Evolutionary conservation across 768 basidiomycete genomes (phyloP), one percentile per base, ranked within the genome.

Genomic region (Tubosaeta sp.): DNA sequence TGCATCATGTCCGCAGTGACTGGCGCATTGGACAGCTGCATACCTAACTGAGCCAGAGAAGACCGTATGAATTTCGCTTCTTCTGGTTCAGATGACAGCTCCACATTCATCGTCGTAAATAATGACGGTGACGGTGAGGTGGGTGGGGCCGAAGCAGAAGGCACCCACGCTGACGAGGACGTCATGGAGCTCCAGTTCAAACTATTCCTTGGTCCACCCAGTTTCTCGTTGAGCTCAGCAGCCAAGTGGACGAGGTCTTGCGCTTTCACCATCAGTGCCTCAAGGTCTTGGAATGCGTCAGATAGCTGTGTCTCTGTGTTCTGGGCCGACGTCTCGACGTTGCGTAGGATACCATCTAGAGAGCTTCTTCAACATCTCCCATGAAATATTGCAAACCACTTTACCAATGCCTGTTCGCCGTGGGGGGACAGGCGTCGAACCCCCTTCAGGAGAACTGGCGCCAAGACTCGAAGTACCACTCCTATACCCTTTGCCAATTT

Each of bases 221-320:
- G 75, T 55, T 82, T 88, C 50, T 89, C 82, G 61, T 91, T 94
- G 54, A 98, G 79, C 32, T 94, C 87, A 46, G 84, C 86, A 3
- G 95, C 94, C 21, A 97, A 77, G 27, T 80, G 80, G 50, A 94
- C 94, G 84, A 98, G 95, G 58, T 94, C 92, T 56, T 83, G 86
- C 1, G 94, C 93, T 64, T 94, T 90, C 43, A 86, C 75, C 87
- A 90, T 94, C 41, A 98, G 71, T 0, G 86, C 87, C 64, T 97
- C 92, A 30, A 98, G 78, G 62, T 98, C 96, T 57, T 83, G 76
- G 29, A 97, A 75, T 0, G 93, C 89, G 56, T 84, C 82, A 22
- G 77, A 76, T 71, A 98, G 80, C 55, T 84, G 76, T 8, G 77
- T 78, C 40, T 83, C 78, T 14, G 83, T 75, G 5, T 76, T 78